phyloP scores from a whole-genome alignment of 441 rosid species.

The Omphalea diandra region DNA sequence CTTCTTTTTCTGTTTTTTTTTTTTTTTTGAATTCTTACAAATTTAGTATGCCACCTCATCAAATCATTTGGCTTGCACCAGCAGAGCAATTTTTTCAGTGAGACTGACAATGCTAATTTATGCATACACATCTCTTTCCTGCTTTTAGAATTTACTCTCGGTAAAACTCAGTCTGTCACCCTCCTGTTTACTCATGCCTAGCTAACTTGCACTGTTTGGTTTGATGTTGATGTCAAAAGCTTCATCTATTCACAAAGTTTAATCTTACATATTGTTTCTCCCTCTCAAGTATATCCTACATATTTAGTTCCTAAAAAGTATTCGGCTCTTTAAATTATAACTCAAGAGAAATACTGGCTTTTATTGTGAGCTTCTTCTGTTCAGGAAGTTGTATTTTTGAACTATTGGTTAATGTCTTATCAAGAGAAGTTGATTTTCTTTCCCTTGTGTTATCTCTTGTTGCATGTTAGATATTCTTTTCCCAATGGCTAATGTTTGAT shows the following conservation, averaged over 20 bases:
- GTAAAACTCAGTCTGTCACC: neutral
- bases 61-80: neutral
- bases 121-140: neutral
- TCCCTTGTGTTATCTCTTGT: constrained; percentile 4
- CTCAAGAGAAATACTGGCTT: neutral
- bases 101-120: neutral
- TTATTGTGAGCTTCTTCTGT: neutral
- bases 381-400: constrained; percentile 8
- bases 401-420: neutral
- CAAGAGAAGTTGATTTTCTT: neutral
- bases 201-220: neutral
- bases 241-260: neutral
- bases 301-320: neutral
- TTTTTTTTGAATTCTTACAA: no score
- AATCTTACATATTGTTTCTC: neutral
- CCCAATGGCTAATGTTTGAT: constrained; percentile 2
- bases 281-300: neutral
- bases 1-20: neutral
- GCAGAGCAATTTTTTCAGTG: neutral
- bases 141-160: neutral
- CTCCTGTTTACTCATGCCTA: neutral
- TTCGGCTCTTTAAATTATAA: neutral
- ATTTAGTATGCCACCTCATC: no score
- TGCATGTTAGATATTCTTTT: constrained; percentile 13
- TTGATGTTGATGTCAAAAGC: neutral